Conservation (phyloP, 345 rosid species). For the Gossypium sturtianum region DNA sequence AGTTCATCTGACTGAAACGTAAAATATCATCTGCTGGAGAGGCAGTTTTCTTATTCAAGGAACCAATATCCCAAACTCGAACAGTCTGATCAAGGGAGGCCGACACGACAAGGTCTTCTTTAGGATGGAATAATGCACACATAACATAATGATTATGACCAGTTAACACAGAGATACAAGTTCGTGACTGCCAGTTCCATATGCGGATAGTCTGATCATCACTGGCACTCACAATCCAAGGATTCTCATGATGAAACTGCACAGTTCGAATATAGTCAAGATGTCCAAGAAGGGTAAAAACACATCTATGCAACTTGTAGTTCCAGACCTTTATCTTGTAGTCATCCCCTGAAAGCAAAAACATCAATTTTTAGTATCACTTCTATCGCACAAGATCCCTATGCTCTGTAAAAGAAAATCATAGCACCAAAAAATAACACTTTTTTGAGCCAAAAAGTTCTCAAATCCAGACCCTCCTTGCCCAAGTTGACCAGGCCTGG, state of each 20-base stretch:
- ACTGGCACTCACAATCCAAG: constrained; percentile 99
- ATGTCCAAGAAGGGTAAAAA: constrained; percentile 94
- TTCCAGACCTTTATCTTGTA: constrained; percentile 99
- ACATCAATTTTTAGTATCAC: constrained; percentile 10
- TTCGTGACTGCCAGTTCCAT: constrained; percentile 99
- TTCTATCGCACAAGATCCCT: background rate
- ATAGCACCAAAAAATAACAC: no score
- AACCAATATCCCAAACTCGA: constrained; percentile 96
- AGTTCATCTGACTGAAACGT: constrained; percentile 86
- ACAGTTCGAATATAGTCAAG: constrained; percentile 96
- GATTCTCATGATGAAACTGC: constrained; percentile 93
- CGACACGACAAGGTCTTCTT: constrained; percentile 94
- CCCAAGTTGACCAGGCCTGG: no score
- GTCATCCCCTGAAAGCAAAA: constrained; percentile 69
- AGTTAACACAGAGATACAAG: constrained; percentile 88
- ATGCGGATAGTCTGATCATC: constrained; percentile 97
- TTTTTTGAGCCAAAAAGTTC: no score
- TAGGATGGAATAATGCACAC: constrained; percentile 97
- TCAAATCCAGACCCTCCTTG: no score
- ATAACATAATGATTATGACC: constrained; percentile 98
- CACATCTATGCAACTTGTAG: constrained; percentile 80
- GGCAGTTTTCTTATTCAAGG: constrained; percentile 77
- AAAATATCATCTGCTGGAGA: constrained; percentile 90
- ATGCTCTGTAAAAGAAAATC: no score
- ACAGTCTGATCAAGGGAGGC: constrained; percentile 97